Evolutionary conservation across 768 basidiomycete genomes (phyloP), one percentile per base, ranked within the genome.

Genomic region (Lactarius indigo): DNA sequence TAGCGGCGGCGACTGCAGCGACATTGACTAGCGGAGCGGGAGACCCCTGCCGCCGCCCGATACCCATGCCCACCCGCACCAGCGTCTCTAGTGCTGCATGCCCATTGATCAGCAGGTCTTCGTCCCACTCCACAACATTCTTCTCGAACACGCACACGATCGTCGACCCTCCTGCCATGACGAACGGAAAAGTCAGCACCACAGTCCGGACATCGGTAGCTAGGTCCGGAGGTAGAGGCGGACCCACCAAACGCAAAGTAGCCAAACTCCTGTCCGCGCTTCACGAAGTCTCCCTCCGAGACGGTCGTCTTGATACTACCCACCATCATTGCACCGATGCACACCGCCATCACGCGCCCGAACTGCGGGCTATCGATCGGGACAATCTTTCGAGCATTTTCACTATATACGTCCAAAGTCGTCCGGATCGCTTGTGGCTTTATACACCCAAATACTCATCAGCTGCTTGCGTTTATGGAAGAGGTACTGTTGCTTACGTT

Each of bases 291-390:
- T 1, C 95, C 95, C 72, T 96, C 92, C 57, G 88, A 72, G n/a
- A 94, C 90, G 0, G 94, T 94, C 5, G 89, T 91, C 72, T 86
- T 76, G 74, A 98, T 98, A 66, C 88, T 92, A 12, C 92, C 94
- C 15, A 92, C 96, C 92, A 94, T 93, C 94, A 96, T 96, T 8
- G 94, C 94, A 28, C 94, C 94, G 9, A 96, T 81, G 70, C 93
- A 94, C 1, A 96, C 94, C 1, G 87, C 89, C 87, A 96, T 93
- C 26, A 98, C 94, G 0, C 87, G 83, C 2, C 96, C 96, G 74
- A 97, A 98, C 56, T 89, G 86, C 0, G 89, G 87, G 66, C 88
- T 93, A 68, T 96, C 88, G 63, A 98, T 96, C 2, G 92, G 92
- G 8, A 96, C 91, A 39, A 99, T 87, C 80, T 94, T 94, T 30